A percentile compares a stretch with the other conserved stretches of the same genome.
These are phyloP conservation scores for Diaporthe sp. DNA, from an alignment of 2,329 filamentous ascomycete species.

Conservation along the genomic window DNA sequence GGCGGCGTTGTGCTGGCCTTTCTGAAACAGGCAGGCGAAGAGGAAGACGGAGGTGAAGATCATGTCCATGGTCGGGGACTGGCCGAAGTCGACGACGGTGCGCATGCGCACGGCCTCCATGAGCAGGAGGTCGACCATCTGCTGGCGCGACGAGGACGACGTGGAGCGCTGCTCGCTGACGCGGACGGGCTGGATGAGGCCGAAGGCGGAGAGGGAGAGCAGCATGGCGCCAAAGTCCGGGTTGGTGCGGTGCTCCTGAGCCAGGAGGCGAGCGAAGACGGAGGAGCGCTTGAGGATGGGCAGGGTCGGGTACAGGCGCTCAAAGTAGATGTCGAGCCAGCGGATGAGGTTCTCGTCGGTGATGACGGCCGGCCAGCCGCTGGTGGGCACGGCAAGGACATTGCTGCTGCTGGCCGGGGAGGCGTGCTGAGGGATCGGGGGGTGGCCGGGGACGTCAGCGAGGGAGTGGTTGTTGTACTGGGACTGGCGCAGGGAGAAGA, in stretches of 20 bases:
- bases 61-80: slow-evolving; percentile 29
- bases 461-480: slow-evolving; percentile 18
- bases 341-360: slow-evolving; percentile 32
- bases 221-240: slow-evolving; percentile 32
- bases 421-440: slow-evolving; percentile 16
- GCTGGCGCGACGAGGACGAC: slow-evolving; percentile 24
- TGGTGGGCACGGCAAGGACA: slow-evolving; percentile 5
- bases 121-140: slow-evolving; percentile 28
- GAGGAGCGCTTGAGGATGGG: slow-evolving; percentile 29
- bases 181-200: slow-evolving; percentile 30
- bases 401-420: slow-evolving; percentile 29
- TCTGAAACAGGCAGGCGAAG: slow-evolving; percentile 31
- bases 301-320: slow-evolving; percentile 29
- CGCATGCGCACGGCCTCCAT: slow-evolving; percentile 31
- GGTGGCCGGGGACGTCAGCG: slow-evolving; percentile 11
- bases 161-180: slow-evolving; percentile 23
- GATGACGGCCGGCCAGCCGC: slow-evolving; percentile 27
- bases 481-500: slow-evolving; percentile 25
- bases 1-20: slow-evolving; percentile 31
- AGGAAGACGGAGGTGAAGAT: slow-evolving; percentile 30
- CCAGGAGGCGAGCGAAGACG: slow-evolving; percentile 29
- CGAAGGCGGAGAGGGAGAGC: slow-evolving; percentile 29
- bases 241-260: slow-evolving; percentile 28
- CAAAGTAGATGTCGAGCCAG: slow-evolving; percentile 32
- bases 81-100: slow-evolving; percentile 27